Conservation (phyloP, 768 basidiomycete species). For the Hypholoma fasciculare region DNA sequence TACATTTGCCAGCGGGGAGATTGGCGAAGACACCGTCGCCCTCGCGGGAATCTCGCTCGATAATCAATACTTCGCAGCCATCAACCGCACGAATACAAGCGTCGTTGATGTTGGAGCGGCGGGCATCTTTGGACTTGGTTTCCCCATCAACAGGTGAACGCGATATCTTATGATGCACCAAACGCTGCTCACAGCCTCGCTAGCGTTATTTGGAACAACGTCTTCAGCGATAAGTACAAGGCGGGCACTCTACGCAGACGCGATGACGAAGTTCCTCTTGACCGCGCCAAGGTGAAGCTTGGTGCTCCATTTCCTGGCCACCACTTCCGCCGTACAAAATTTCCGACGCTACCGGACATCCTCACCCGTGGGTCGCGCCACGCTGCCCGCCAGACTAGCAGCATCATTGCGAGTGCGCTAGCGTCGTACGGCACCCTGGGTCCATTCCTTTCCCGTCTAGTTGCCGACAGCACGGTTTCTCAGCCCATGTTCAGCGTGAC, state of each 20-base stretch:
- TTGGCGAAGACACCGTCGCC: constrained; percentile 58
- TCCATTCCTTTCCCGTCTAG: constrained; percentile 49
- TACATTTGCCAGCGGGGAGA: constrained; percentile 63
- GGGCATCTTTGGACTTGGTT: constrained; percentile 77
- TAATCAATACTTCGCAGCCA: constrained; percentile 63
- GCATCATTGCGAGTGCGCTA: constrained; percentile 24
- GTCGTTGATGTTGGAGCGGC: constrained; percentile 54
- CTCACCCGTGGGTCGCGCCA: constrained; percentile 9
- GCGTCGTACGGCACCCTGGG: constrained; percentile 41
- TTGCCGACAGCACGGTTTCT: constrained; percentile 33
- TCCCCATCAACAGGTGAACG: constrained; percentile 67
- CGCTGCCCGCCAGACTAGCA: constrained; percentile 13
- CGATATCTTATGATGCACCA: not conserved
- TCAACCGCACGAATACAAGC: constrained; percentile 68
- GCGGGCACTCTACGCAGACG: not conserved
- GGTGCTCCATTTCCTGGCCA: constrained; percentile 22
- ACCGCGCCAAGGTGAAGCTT: constrained; percentile 19
- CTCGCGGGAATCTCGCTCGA: constrained; percentile 51
- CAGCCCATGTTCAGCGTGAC: constrained; percentile 56
- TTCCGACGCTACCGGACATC: constrained; percentile 27
- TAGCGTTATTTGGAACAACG: constrained; percentile 48
- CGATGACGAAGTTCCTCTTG: constrained; percentile 1
- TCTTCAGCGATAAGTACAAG: constrained; percentile 27
- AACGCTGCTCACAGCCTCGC: not conserved
- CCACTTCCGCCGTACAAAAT: constrained; percentile 23